Percentiles rank a stretch among this genome's conserved stretches.
Conservation (phyloP, 352 stramenopile species). For the Blastocystis sp. region DNA sequence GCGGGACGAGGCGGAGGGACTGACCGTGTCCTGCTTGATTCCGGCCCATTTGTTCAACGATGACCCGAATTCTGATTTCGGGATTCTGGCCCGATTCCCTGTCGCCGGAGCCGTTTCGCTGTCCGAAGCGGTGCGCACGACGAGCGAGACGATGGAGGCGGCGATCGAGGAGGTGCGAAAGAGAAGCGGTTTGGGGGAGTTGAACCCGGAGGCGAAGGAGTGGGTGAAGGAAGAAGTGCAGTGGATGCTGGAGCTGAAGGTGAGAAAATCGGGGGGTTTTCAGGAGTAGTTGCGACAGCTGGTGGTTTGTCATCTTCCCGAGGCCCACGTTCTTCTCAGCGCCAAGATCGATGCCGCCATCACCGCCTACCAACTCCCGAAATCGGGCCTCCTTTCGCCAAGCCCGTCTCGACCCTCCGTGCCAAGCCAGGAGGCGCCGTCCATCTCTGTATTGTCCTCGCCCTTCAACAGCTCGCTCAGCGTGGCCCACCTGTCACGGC, state of each 20-base stretch:
- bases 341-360: background rate
- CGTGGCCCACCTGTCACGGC: background rate
- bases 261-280: background rate
- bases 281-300: background rate
- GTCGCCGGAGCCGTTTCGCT: background rate
- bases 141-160: background rate
- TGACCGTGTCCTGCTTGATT: background rate
- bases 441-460: background rate
- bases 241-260: background rate
- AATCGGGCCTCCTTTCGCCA: conserved; percentile 4
- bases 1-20: background rate
- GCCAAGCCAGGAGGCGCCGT: background rate
- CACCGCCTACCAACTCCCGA: conserved; percentile 2
- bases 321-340: background rate
- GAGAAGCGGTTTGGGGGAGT: background rate
- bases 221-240: background rate
- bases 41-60: conserved; percentile 21
- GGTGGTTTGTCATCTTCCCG: background rate
- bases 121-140: background rate
- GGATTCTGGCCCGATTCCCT: background rate
- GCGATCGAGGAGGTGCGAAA: conserved; percentile 3
- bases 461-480: background rate
- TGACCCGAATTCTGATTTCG: conserved; percentile 19
- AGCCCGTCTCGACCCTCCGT: background rate
- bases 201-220: background rate